Percentiles rank a stretch among this genome's conserved stretches.
Evolutionary conservation across 2,329 filamentous ascomycete genomes (phyloP).

Genomic region (Verruconis gallopava): DNA sequence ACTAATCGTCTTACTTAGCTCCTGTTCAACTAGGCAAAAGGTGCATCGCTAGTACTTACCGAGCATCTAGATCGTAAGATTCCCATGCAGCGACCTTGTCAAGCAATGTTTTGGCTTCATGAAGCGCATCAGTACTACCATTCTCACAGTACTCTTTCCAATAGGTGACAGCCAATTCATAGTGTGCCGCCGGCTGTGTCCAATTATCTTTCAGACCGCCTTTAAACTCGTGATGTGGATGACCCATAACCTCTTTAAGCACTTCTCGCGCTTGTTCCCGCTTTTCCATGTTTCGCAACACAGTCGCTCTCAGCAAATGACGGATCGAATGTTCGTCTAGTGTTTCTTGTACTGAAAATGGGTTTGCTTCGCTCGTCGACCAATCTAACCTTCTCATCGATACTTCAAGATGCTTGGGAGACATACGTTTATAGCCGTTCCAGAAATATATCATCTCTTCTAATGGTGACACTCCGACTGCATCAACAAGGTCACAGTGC

Average conservation of each 20-base stretch:
- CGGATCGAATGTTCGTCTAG: conserved; percentile 51
- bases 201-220: conserved; percentile 56
- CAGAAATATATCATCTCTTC: conserved; percentile 92
- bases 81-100: conserved; percentile 60
- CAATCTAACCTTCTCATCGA: conserved; percentile 55
- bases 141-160: conserved; percentile 53
- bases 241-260: conserved; percentile 50
- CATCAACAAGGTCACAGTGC: conserved; percentile 60
- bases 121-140: conserved; percentile 28
- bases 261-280: conserved; percentile 52
- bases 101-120: conserved; percentile 52
- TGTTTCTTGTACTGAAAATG: conserved; percentile 39
- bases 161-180: conserved; percentile 71
- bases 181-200: conserved; percentile 60
- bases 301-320: conserved; percentile 51
- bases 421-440: conserved; percentile 80
- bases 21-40: too few species aligned
- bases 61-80: conserved; percentile 57
- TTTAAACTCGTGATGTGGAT: conserved; percentile 43
- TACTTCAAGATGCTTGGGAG: conserved; percentile 46
- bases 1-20: too few species aligned
- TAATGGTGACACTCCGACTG: conserved; percentile 64
- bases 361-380: conserved; percentile 47
- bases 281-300: conserved; percentile 50
- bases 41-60: conserved; percentile 23